Percentiles rank a stretch among this genome's conserved stretches.
phyloP scores from a whole-genome alignment of 495 filamentous ascomycete species.

The Aspergillus nanangensis region DNA sequence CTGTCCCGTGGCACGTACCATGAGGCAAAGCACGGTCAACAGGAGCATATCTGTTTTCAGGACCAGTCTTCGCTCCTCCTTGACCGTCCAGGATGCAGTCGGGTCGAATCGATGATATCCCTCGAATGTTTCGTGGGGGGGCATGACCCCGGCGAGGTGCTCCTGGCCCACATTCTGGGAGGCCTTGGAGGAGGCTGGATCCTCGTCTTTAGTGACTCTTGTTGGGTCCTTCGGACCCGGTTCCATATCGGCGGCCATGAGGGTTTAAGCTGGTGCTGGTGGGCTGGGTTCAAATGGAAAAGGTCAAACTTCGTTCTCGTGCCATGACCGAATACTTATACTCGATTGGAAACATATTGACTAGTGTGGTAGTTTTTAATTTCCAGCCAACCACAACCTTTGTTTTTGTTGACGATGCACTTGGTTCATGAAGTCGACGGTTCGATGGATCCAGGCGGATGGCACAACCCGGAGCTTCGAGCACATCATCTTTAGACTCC shows the following conservation, averaged over 20 bases:
- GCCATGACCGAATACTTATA: background rate
- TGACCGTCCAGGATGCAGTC: conserved; percentile 41
- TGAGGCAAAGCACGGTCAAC: conserved; percentile 42
- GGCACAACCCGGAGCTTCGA: conserved; percentile 14
- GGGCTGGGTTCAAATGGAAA: no score
- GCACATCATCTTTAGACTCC: conserved; percentile 15
- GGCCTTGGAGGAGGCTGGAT: conserved; percentile 10
- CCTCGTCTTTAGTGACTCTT: background rate
- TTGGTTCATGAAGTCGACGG: background rate
- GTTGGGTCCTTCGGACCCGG: conserved; percentile 8
- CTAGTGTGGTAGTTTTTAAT: background rate
- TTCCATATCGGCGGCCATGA: conserved; percentile 14
- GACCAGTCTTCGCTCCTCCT: conserved; percentile 47
- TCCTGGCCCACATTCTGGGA: conserved; percentile 17
- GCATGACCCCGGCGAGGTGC: conserved; percentile 13
- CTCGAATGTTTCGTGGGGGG: conserved; percentile 34
- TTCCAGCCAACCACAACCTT: no score
- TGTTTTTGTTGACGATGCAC: no score
- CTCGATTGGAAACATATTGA: background rate
- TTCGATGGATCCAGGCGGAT: conserved; percentile 6
- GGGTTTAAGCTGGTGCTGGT: no score
- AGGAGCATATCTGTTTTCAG: conserved; percentile 47
- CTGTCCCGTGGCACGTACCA: conserved; percentile 6
- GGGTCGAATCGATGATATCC: conserved; percentile 50
- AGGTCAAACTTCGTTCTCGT: no score